A percentile compares a stretch with the other conserved stretches of the same genome.
These are phyloP conservation scores for Dactylella cylindrospora DNA, from an alignment of 2,329 filamentous ascomycete species.

Conservation along the genomic window DNA sequence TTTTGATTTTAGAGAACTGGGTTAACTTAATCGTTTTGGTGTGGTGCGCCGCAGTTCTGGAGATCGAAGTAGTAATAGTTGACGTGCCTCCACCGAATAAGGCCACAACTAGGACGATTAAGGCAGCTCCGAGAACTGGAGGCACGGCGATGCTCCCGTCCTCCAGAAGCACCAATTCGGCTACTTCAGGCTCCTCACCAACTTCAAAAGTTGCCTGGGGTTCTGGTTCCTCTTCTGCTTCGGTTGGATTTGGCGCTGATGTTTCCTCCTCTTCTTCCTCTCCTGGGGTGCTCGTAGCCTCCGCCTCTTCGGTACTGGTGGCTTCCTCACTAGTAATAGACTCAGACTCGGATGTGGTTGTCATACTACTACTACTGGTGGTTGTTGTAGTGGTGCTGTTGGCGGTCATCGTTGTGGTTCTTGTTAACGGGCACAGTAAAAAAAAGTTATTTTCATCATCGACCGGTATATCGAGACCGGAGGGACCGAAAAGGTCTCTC, in stretches of 20 bases:
- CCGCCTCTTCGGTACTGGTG: not conserved
- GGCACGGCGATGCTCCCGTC: not conserved
- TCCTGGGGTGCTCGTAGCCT: not conserved
- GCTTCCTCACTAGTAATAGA: not conserved
- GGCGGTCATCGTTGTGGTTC: not conserved
- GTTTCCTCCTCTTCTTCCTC: too few species aligned
- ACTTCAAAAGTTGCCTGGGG: not conserved
- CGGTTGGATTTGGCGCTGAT: too few species aligned
- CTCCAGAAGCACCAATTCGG: not conserved
- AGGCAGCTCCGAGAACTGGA: not conserved
- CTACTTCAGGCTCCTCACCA: not conserved
- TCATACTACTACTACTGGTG: not conserved
- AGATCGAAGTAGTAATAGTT: not conserved
- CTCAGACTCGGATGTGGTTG: not conserved
- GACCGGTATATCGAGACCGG: too few species aligned
- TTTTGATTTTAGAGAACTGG: not conserved
- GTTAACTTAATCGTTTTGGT: constrained; percentile 3
- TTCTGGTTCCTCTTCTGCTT: not conserved
- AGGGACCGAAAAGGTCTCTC: too few species aligned
- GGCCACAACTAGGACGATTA: not conserved
- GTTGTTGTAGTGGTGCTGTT: not conserved
- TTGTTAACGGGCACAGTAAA: too few species aligned
- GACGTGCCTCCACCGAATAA: not conserved
- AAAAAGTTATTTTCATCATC: too few species aligned
- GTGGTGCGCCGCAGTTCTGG: not conserved